Base-by-base conservation (phyloP, 495 filamentous ascomycete genomes). In the Aspergillus sclerotioniger region DNA sequence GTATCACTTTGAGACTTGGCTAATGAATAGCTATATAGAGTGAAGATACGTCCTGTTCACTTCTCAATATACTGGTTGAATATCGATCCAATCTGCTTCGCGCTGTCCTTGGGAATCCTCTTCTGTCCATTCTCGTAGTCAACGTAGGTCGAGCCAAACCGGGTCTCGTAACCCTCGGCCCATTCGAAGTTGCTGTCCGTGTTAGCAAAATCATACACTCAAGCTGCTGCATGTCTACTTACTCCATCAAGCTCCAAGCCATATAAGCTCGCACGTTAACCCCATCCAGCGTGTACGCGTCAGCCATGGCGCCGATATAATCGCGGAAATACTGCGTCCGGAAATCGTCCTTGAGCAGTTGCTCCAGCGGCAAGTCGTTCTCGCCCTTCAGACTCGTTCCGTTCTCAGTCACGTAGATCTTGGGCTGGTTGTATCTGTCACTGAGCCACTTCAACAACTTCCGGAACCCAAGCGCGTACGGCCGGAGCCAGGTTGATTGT, bases 361-460 rank as follows among this genome's bases (percentile, higher is more conserved):
- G 61, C 37, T 90, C 85, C 21, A 83, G 67, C 6, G 83, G 73
- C 71, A 90, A 67, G 65, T 91, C 87, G 67, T 88, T 92, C 79
- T 91, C 89, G 43, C 87, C 87, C 65, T 89, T 87, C 64, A 90
- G 74, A 59, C 84, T 86, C 3, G 89, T 91, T 17, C 90, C 88
- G 72, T 90, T 91, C 79, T 91, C 90, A 0, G 89, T 93, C 54
- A 91, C 87, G 69, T 89, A 90, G 70, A 92, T 90, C 66, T 84
- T 83, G 21, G 89, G 88, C 59, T 84, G 72, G 35, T 77, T 80
- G 71, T 91, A 92, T 6, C 90, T 81, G 64, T 90, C 86, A 70
- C 83, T 87, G 56, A 93, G 80, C 89, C 89, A 93, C 66, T 84
- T 84, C 61, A 92, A 76, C 55, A 92, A 76, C 64, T 89, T 85